Evolutionary conservation across 2,329 filamentous ascomycete genomes (phyloP), one percentile per base, ranked within the genome.

Genomic region (Teratosphaeria gauchensis): DNA sequence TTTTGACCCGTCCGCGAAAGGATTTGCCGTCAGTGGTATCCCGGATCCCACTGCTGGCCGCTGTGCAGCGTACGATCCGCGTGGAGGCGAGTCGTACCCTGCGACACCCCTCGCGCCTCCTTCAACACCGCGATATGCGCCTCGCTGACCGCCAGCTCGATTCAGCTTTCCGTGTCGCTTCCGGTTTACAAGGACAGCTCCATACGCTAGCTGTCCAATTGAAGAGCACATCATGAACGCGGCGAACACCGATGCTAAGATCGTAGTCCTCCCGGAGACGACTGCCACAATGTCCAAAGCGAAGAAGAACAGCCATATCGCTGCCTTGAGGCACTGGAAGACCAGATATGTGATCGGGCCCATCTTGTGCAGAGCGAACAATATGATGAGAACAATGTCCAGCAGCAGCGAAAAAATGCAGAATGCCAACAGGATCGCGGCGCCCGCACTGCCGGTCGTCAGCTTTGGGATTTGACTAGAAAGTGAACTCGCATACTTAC

Each of bases 321-420:
- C 12, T 0, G 63, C 61, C 54, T 66, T 65, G 53, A 71, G 58
- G 51, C 53, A 61, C 42, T 66, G 66, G n/a, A 67, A 62, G 14
- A 63, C 58, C 16, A 71, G 61, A 52, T 61, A 62, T 12, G 63
- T 51, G 4, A 62, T 57, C 0, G 69, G 67, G 14, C 59, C 62
- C 19, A 72, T 63, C 51, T 56, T 61, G 53, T 62, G 64, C 19
- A 61, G 53, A 4, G 63, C 65, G 35, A 60, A 62, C 14, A 68
- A 62, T 24, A 66, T 56, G 53, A 71, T 70, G 53, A 66, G 66
- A 31, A 61, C 54, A 55, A 69, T 52, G 59, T 66, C 61, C 54
- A 69, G 61, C 42, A 68, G n/a, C 56, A 71, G 61, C 38, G 64
- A 64, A 30, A 67, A 14, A 35, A 35, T 56, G 54, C 56, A 56